Conservation (phyloP, 163 green algal species). For the Scenedesmus sp. region DNA sequence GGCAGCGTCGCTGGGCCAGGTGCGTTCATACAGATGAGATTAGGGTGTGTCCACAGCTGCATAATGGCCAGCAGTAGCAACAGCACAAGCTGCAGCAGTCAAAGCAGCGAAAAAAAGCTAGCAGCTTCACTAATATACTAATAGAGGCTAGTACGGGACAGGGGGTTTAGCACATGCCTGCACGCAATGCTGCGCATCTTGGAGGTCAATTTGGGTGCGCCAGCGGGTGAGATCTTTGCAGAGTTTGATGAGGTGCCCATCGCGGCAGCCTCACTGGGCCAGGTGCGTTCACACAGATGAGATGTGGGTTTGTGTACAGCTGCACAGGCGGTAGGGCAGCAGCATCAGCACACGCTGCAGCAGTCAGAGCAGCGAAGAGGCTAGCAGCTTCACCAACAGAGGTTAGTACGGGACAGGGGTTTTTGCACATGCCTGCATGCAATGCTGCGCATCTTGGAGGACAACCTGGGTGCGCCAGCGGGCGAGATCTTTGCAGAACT, state of each 20-base stretch:
- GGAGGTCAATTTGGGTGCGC: not conserved
- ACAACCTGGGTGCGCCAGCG: not conserved
- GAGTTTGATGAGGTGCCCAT: no score
- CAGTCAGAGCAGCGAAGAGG: no score
- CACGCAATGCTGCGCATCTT: not conserved
- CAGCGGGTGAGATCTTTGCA: no score
- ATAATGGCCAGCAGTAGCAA: not conserved
- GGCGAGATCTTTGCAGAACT: no score
- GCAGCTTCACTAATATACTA: not conserved
- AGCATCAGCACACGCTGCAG: not conserved
- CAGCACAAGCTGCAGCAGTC: not conserved
- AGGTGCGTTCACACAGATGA: not conserved
- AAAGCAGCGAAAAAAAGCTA: not conserved
- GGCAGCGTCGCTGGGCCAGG: slow-evolving; percentile 93
- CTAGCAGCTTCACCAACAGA: not conserved
- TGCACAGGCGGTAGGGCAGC: not conserved
- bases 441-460: not conserved
- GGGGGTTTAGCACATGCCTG: no score
- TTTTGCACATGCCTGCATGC: no score
- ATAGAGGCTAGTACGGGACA: no score
- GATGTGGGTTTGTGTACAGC: no score
- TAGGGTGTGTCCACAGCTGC: not conserved
- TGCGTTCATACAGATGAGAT: slow-evolving; percentile 9
- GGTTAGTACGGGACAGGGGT: no score
- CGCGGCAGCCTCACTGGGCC: not conserved